phyloP scores from a whole-genome alignment of 257 asterid species.

The Fraxinus pennsylvanica region DNA sequence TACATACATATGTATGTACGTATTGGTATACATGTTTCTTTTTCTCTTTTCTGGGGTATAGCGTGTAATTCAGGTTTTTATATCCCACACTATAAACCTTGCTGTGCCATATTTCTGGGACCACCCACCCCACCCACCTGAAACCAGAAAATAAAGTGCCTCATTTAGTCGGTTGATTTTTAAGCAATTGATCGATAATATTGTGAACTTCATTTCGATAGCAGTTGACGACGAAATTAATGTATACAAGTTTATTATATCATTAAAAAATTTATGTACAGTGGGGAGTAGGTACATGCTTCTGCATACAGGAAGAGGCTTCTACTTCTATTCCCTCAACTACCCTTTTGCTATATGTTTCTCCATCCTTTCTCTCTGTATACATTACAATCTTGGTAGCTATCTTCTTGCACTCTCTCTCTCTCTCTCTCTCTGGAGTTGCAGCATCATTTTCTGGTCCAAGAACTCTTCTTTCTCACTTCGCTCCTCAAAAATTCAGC shows the following conservation, averaged over 20 bases:
- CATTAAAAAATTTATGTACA: too few species aligned
- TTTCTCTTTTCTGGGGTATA: neutral
- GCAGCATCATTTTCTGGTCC: conserved; percentile 69
- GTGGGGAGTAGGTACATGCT: neutral
- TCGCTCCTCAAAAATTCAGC: conserved; percentile 30
- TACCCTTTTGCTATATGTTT: conserved; percentile 44
- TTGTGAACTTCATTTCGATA: too few species aligned
- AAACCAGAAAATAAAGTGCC: neutral
- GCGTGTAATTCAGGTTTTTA: neutral
- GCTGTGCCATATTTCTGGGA: neutral
- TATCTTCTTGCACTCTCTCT: conserved; percentile 33
- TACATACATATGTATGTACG: neutral
- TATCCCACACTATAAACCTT: neutral
- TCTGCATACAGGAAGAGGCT: neutral
- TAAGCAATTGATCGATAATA: neutral
- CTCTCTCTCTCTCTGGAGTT: conserved; percentile 34
- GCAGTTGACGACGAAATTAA: too few species aligned
- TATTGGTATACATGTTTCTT: neutral
- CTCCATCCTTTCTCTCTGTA: conserved; percentile 13
- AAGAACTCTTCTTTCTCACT: conserved; percentile 24
- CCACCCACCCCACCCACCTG: neutral
- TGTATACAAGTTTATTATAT: too few species aligned
- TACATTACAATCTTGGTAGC: conserved; percentile 33
- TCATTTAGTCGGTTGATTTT: neutral
- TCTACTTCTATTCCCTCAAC: conserved; percentile 54